Conservation (phyloP, 805 yeast genomes). For the Jamesozyma lodderae region DNA sequence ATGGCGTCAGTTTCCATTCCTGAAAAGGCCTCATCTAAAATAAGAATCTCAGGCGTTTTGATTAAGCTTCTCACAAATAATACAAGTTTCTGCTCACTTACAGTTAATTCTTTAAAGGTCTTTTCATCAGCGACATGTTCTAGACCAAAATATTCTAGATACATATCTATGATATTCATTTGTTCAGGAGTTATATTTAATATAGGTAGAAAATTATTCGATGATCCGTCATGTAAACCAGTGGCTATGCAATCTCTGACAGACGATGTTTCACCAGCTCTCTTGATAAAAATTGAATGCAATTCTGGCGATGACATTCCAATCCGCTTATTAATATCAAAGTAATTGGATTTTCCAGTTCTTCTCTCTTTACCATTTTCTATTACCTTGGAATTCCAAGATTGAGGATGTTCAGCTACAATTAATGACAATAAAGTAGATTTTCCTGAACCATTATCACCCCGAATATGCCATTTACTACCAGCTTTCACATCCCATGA, state of each 20-base stretch:
- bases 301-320: conserved; percentile 90
- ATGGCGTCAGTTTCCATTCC: conserved; percentile 69
- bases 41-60: conserved; percentile 67
- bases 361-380: conserved; percentile 53
- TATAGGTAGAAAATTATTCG: conserved; percentile 44
- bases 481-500: conserved; percentile 61
- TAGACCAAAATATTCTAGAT: conserved; percentile 40
- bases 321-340: conserved; percentile 66
- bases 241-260: conserved; percentile 55
- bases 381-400: conserved; percentile 72
- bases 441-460: conserved; percentile 89
- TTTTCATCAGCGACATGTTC: conserved; percentile 28
- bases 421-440: conserved; percentile 76
- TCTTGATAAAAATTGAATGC: conserved; percentile 71
- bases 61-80: conserved; percentile 70
- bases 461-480: conserved; percentile 81
- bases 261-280: conserved; percentile 32
- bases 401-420: conserved; percentile 94
- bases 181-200: conserved; percentile 27
- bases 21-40: conserved; percentile 87
- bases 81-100: conserved; percentile 70
- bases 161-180: conserved; percentile 34
- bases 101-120: conserved; percentile 44
- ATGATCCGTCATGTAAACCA: conserved; percentile 59
- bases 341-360: conserved; percentile 69